phyloP scores from a whole-genome alignment of 257 asterid genomes.

The Solanum etuberosum region DNA sequence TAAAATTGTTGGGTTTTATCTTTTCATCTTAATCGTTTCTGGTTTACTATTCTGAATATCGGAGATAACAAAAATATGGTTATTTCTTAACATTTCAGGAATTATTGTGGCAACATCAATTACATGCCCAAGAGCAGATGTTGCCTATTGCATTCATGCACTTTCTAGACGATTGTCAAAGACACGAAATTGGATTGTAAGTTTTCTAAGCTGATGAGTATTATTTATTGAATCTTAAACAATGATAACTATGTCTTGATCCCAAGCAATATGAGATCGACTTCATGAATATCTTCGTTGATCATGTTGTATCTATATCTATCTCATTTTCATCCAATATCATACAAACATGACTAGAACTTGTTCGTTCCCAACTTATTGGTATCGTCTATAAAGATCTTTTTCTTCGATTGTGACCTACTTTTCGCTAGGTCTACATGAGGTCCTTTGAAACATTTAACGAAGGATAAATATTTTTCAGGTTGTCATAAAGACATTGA shows the following conservation, averaged over 20 bases:
- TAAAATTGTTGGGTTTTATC: not conserved
- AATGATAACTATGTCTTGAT: not conserved
- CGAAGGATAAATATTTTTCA: slow-evolving; percentile 8
- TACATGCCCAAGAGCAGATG: slow-evolving; percentile 73
- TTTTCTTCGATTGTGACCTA: too few species aligned
- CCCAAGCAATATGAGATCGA: not conserved
- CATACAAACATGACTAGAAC: not conserved
- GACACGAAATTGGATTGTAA: slow-evolving; percentile 77
- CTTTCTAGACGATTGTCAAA: slow-evolving; percentile 67
- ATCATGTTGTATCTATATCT: not conserved
- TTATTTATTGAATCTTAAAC: not conserved
- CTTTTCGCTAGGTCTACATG: not conserved
- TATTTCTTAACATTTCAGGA: slow-evolving; percentile 15
- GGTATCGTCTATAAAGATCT: too few species aligned
- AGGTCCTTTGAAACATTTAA: not conserved
- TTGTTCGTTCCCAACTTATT: too few species aligned
- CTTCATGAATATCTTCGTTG: not conserved
- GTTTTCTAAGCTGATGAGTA: not conserved
- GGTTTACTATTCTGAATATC: not conserved
- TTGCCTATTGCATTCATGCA: slow-evolving; percentile 83
- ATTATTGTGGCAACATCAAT: slow-evolving; percentile 49
- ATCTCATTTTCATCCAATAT: not conserved
- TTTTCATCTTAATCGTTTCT: too few species aligned
- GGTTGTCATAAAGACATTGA: slow-evolving; percentile 75
- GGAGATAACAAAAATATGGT: not conserved